Evolutionary conservation across 306 rosid genomes (phyloP).

Genomic region (Prunus armeniaca): DNA sequence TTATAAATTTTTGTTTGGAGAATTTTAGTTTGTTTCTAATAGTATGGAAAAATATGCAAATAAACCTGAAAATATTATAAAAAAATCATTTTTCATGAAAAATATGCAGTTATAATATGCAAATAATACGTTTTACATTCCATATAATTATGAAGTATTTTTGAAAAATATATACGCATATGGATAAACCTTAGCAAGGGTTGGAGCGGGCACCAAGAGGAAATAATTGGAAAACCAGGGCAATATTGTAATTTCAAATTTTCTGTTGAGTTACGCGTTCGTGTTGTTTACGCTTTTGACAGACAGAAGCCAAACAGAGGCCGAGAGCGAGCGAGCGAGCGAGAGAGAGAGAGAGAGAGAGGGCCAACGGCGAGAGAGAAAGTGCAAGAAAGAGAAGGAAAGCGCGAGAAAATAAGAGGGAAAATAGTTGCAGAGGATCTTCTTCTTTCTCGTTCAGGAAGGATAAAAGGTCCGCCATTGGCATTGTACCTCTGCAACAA

Average conservation of each 20-base stretch:
- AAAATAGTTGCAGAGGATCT: slow-evolving; percentile 49
- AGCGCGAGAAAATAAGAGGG: slow-evolving; percentile 28
- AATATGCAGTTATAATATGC: too few relatives aligned
- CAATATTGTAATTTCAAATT: neutral
- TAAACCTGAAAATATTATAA: too few relatives aligned
- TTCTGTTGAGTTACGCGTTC: slow-evolving; percentile 17
- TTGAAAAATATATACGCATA: too few relatives aligned
- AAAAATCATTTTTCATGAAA: too few relatives aligned
- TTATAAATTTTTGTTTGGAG: too few relatives aligned
- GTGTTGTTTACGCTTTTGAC: slow-evolving; percentile 7
- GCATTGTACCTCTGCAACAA: slow-evolving; percentile 56
- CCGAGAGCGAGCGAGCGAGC: neutral
- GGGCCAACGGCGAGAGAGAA: neutral
- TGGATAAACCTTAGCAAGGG: too few relatives aligned
- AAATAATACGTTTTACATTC: too few relatives aligned
- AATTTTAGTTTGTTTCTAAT: too few relatives aligned
- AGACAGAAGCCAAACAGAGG: slow-evolving; percentile 13
- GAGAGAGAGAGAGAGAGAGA: neutral
- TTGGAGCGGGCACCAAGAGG: neutral
- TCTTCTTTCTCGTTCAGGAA: slow-evolving; percentile 23
- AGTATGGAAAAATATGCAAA: too few relatives aligned
- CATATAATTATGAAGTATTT: too few relatives aligned
- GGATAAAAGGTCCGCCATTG: slow-evolving; percentile 38
- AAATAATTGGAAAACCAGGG: neutral
- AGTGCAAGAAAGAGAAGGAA: slow-evolving; percentile 20